Conservation (phyloP, 768 basidiomycete species). For the Suillus brevipes region DNA sequence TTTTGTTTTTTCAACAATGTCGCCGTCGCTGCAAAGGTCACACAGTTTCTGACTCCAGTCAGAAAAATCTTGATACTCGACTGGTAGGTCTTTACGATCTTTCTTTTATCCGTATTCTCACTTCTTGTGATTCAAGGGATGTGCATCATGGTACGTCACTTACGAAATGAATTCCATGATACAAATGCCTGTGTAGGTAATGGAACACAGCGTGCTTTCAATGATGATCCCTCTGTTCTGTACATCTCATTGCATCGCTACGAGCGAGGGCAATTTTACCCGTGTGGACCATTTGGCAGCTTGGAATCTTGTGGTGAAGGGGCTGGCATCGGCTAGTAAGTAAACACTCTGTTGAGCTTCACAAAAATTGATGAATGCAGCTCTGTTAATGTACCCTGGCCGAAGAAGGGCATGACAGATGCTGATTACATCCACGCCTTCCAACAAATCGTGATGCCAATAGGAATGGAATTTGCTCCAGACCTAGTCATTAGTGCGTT, state of each 20-base stretch:
- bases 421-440: conserved; percentile 97
- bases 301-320: conserved; percentile 86
- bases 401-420: conserved; percentile 82
- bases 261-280: conserved; percentile 90
- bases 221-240: conserved; percentile 86
- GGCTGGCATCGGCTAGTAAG: conserved; percentile 82
- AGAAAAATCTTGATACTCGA: conserved; percentile 91
- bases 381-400: conserved; percentile 97
- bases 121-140: conserved; percentile 59
- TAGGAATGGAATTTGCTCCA: conserved; percentile 94
- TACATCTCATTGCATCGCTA: conserved; percentile 97
- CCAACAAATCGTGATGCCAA: conserved; percentile 94
- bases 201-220: conserved; percentile 95
- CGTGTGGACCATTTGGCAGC: conserved; percentile 87
- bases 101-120: conserved; percentile 13
- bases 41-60: conserved; percentile 65
- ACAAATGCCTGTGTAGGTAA: conserved; percentile 59
- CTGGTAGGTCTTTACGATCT: conserved; percentile 63
- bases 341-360: conserved; percentile 17
- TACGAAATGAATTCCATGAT: conserved; percentile 2
- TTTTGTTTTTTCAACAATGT: conserved; percentile 99
- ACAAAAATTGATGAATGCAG: conserved; percentile 40
- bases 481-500: conserved; percentile 92
- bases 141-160: conserved; percentile 79
- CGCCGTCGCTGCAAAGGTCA: conserved; percentile 84